Conservation (phyloP, 305 asterid genomes). For the Fraxinus ornus region DNA sequence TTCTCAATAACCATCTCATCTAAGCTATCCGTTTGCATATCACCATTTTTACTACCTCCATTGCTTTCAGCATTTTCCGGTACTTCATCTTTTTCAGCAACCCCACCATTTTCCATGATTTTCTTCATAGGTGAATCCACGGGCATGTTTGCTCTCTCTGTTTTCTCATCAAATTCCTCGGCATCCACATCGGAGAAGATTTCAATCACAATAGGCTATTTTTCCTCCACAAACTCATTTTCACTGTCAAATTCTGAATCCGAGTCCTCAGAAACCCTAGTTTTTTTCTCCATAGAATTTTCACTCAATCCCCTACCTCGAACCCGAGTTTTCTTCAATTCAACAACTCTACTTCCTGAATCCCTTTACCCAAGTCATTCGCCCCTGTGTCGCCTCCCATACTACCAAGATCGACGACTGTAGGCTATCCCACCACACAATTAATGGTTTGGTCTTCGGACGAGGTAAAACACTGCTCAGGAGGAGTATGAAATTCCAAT, state of each 20-base stretch:
- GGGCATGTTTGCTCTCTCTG: too few species aligned
- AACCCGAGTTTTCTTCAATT: slow-evolving; percentile 22
- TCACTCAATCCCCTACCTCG: slow-evolving; percentile 14
- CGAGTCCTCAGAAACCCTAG: slow-evolving; percentile 23
- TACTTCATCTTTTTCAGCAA: too few species aligned
- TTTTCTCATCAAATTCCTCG: too few species aligned
- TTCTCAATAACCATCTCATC: too few species aligned
- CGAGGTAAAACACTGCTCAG: slow-evolving; percentile 40
- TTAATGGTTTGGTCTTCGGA: slow-evolving; percentile 33
- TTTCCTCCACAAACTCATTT: not conserved
- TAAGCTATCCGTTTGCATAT: too few species aligned
- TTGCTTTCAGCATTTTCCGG: too few species aligned
- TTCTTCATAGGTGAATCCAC: too few species aligned
- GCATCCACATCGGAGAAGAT: too few species aligned
- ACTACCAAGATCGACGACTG: not conserved
- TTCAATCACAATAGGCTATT: too few species aligned
- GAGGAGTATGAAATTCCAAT: slow-evolving; percentile 43
- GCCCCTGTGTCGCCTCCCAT: not conserved
- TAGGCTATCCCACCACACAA: not conserved
- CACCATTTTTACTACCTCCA: too few species aligned
- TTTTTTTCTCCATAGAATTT: slow-evolving; percentile 19
- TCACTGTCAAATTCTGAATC: slow-evolving; percentile 10
- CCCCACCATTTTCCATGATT: too few species aligned
- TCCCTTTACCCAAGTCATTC: not conserved
- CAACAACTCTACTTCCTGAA: not conserved